Evolutionary conservation across 2,329 filamentous ascomycete genomes (phyloP), one percentile per base, ranked within the genome.

Genomic region (Fusarium sp.): DNA sequence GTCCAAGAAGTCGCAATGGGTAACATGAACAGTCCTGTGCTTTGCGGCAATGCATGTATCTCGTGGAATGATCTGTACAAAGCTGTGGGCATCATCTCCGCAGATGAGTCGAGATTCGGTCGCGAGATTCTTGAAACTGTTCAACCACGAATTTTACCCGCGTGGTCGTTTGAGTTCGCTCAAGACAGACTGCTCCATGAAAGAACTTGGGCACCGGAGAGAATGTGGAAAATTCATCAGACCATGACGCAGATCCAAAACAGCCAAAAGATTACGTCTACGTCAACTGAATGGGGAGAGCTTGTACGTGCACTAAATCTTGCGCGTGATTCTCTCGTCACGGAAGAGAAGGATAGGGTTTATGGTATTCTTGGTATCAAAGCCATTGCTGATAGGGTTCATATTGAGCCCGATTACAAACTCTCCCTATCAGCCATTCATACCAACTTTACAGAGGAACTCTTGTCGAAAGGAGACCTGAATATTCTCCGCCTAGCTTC

Each of bases 311-410:
- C 42, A 7, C 22, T 65, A 8, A 47, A 12, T 4, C 42, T 65
- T 7, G 47, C 14, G 2, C 36, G 49, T 6, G 49, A 55, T 20
- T 25, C 62, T 3, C 10, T 13, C 4, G 39, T 66, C 1, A 52
- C 63, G 2, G 45, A 66, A 10, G 63, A 63, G 7, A 66, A 18
- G 13, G 59, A 66, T 6, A 39, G 58, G 12, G 63, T 66, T 2
- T 66, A 63, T 18, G 63, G 63, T 1, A 42, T 66, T 8, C 9
- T 66, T 3, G 59, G 63, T 3, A 35, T 66, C 58, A 63, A 63
- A 9, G 50, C 59, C 5, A 22, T 66, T 2, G 50, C 63, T 5
- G 38, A 56, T 2, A 52, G 33, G 33, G 33, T 35, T 4, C 33
- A 36, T 17, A n/a, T 55, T n/a, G 14, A 46, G 8, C 33, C 62